Evolutionary conservation across 495 filamentous ascomycete genomes (phyloP).

Genomic region (Hyaloscypha variabilis): DNA sequence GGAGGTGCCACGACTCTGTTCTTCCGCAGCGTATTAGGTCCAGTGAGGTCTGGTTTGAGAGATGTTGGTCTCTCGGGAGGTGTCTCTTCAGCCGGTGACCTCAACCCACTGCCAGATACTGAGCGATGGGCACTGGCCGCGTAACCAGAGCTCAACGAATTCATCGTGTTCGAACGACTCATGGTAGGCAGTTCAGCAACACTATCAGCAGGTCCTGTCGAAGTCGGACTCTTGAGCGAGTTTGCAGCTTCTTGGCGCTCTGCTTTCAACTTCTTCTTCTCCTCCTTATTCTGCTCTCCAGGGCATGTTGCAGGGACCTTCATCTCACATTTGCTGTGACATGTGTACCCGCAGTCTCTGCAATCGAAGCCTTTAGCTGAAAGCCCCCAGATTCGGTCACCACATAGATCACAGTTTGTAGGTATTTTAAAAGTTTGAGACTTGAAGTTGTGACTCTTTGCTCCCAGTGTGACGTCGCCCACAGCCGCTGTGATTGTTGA

Average conservation of each 20-base stretch:
- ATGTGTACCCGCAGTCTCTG: constrained; percentile 94
- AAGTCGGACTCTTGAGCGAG: constrained; percentile 46
- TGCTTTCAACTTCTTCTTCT: constrained; percentile 87
- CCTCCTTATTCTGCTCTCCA: constrained; percentile 90
- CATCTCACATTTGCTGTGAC: constrained; percentile 98
- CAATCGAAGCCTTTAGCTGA: constrained; percentile 96
- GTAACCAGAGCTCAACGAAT: constrained; percentile 87
- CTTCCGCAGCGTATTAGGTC: constrained; percentile 46
- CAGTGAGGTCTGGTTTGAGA: constrained; percentile 34
- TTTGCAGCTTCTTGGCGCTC: constrained; percentile 82
- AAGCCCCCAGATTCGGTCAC: constrained; percentile 94
- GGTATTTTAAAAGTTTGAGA: constrained; percentile 98
- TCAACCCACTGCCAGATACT: constrained; percentile 57
- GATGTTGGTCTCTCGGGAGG: constrained; percentile 30
- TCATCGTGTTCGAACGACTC: constrained; percentile 88
- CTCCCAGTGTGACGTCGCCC: constrained; percentile 88
- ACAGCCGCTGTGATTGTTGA: constrained; percentile 83
- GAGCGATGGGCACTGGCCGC: constrained; percentile 78
- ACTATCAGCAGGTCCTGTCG: constrained; percentile 22
- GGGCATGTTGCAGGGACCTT: constrained; percentile 96
- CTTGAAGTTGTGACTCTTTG: constrained; percentile 94
- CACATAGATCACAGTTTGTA: constrained; percentile 96
- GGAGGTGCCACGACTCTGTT: constrained; percentile 85
- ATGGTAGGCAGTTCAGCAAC: constrained; percentile 58
- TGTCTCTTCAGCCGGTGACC: constrained; percentile 48